Conservation (phyloP, 495 filamentous ascomycete species). For the Xylaria grammica region DNA sequence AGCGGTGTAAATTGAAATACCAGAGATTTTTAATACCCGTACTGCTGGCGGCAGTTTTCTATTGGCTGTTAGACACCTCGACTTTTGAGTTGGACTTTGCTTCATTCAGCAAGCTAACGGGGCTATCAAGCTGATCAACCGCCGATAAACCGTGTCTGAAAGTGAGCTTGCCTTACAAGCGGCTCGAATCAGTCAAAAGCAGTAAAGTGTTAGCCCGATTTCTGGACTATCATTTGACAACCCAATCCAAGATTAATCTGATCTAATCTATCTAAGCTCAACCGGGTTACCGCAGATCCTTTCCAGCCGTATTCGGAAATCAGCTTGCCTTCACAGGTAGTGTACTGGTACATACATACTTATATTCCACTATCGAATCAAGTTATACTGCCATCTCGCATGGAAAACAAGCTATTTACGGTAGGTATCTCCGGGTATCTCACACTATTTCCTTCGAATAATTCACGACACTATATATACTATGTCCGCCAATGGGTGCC, state of each 20-base stretch:
- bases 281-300: neutral
- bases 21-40: too few species aligned
- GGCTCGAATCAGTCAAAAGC: neutral
- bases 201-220: neutral
- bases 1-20: slow-evolving; percentile 8
- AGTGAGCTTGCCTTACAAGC: neutral
- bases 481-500: neutral
- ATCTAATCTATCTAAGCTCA: neutral
- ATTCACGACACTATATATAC: too few species aligned
- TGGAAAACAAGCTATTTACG: too few species aligned
- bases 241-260: neutral
- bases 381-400: too few species aligned
- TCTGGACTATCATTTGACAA: neutral
- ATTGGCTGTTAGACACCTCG: neutral
- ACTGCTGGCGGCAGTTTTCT: neutral
- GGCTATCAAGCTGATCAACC: slow-evolving; percentile 13
- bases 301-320: slow-evolving; percentile 3
- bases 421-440: too few species aligned
- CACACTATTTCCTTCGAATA: too few species aligned
- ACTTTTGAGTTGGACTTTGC: neutral
- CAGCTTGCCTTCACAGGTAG: neutral
- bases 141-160: slow-evolving; percentile 6
- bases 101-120: slow-evolving; percentile 11
- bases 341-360: neutral
- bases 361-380: neutral